These are phyloP conservation scores for Krasilnikovozyma curviuscula DNA, from an alignment of 768 basidiomycete genomes.

Conservation along the genomic window DNA sequence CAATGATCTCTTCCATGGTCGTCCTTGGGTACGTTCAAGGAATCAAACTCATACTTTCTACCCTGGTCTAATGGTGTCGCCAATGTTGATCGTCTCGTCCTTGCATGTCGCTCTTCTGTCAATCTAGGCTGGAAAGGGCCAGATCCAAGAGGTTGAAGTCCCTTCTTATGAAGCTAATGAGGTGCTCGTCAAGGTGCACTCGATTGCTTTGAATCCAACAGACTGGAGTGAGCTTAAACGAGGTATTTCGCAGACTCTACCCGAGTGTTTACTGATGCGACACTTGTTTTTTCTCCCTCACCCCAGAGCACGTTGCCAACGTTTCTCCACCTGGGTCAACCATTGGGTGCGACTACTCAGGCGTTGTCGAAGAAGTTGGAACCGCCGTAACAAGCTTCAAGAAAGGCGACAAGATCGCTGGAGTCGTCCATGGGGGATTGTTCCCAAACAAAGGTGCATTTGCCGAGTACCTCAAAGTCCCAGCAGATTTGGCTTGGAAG, in stretches of 20 bases:
- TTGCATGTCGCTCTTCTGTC: too few relatives aligned
- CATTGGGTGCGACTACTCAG: conserved; percentile 20
- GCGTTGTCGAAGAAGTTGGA: conserved; percentile 15
- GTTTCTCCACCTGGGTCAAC: conserved; percentile 9
- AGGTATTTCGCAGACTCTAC: background rate
- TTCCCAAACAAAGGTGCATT: conserved; percentile 13
- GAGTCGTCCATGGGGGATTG: conserved; percentile 17
- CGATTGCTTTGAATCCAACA: conserved; percentile 15
- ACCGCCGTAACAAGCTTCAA: conserved; percentile 5
- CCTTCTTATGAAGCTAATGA: conserved; percentile 15
- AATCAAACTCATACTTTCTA: too few relatives aligned
- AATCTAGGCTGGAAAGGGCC: too few relatives aligned
- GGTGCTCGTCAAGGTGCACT: conserved; percentile 20
- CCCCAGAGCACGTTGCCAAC: too few relatives aligned
- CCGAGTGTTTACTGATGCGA: conserved; percentile 2
- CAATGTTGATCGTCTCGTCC: too few relatives aligned
- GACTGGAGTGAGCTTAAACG: conserved; percentile 11
- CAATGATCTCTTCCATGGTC: too few relatives aligned
- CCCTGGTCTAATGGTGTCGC: too few relatives aligned
- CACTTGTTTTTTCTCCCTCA: background rate
- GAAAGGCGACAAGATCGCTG: conserved; percentile 18
- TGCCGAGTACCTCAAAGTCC: conserved; percentile 16
- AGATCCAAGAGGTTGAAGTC: conserved; percentile 15
- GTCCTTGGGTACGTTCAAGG: too few relatives aligned
- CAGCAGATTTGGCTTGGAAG: conserved; percentile 13